Percentiles rank a stretch among this genome's conserved stretches.
Evolutionary conservation across 179 eudicot genomes (phyloP).

Genomic region (Sideroxylon spinosum): DNA sequence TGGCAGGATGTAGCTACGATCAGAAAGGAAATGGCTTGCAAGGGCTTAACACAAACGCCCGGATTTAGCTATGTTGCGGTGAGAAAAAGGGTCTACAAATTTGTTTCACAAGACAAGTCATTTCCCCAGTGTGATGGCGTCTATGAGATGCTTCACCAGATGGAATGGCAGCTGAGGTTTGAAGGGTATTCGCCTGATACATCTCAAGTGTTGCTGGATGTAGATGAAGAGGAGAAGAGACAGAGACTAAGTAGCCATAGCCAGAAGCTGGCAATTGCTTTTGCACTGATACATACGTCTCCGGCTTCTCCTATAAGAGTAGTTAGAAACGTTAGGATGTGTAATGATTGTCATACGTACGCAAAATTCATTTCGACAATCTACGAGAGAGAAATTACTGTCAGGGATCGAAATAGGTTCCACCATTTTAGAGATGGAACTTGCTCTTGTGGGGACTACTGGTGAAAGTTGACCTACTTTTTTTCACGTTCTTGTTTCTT

Average conservation of each 20-base stretch:
- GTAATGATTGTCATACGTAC: slow-evolving; percentile 73
- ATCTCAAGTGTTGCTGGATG: slow-evolving; percentile 51
- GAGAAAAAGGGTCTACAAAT: slow-evolving; percentile 44
- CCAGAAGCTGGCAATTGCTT: slow-evolving; percentile 81
- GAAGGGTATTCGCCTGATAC: slow-evolving; percentile 70
- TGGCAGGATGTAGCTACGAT: slow-evolving; percentile 51
- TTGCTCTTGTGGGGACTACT: slow-evolving; percentile 80
- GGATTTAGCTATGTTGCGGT: slow-evolving; percentile 59
- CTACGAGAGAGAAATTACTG: slow-evolving; percentile 46
- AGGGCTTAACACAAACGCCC: slow-evolving; percentile 38
- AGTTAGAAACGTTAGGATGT: slow-evolving; percentile 79
- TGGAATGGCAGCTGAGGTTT: slow-evolving; percentile 81
- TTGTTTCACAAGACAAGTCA: slow-evolving; percentile 62
- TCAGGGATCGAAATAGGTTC: slow-evolving; percentile 72
- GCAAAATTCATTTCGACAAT: slow-evolving; percentile 60
- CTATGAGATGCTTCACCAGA: slow-evolving; percentile 72
- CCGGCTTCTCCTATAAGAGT: slow-evolving; percentile 48
- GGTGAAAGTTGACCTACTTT: slow-evolving; percentile 35
- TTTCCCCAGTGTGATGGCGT: slow-evolving; percentile 40
- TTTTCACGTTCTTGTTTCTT: slow-evolving; percentile 16
- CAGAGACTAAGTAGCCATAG: slow-evolving; percentile 59
- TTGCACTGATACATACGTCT: slow-evolving; percentile 54
- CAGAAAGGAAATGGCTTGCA: slow-evolving; percentile 38
- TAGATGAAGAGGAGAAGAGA: slow-evolving; percentile 62
- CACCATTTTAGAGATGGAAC: slow-evolving; percentile 75